A percentile compares a stretch with the other conserved stretches of the same genome.
phyloP scores from a whole-genome alignment of 106 monocot genomes.

The Dendrobium nobile region DNA sequence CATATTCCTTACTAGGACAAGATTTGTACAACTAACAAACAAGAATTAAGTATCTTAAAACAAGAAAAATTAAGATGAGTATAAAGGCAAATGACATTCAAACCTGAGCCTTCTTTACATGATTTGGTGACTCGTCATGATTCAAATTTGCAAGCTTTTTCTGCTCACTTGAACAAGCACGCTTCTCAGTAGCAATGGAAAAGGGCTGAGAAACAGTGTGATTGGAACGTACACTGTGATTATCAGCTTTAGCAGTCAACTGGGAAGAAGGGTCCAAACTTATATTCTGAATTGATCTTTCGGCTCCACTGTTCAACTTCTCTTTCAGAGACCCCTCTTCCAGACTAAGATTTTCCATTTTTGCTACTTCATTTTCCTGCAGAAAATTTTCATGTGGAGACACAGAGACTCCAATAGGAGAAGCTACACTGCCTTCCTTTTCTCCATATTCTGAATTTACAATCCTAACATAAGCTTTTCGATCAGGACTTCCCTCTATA shows the following conservation, averaged over 20 bases:
- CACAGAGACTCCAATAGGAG: conserved; percentile 5
- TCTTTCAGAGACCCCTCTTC: conserved; percentile 16
- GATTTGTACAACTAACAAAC: neutral
- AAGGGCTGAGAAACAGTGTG: conserved; percentile 30
- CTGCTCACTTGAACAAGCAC: conserved; percentile 21
- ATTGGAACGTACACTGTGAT: conserved; percentile 15
- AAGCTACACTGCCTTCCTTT: neutral
- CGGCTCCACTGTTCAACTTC: conserved; percentile 4
- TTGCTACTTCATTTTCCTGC: conserved; percentile 19
- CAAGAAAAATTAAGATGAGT: neutral
- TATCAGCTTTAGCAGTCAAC: conserved; percentile 10
- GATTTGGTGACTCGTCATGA: conserved; percentile 7
- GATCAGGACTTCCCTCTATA: conserved; percentile 3
- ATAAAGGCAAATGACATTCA: neutral
- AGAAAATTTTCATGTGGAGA: conserved; percentile 9
- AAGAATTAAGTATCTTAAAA: neutral
- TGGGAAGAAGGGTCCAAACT: conserved; percentile 16
- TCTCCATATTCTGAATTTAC: conserved; percentile 6
- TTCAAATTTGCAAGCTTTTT: conserved; percentile 12
- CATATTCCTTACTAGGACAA: neutral
- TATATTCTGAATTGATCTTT: conserved; percentile 9
- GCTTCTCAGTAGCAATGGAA: conserved; percentile 39
- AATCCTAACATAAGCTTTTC: conserved; percentile 12
- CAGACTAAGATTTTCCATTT: conserved; percentile 9
- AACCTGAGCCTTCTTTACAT: conserved; percentile 24